Evolutionary conservation across 2,329 filamentous ascomycete species (phyloP).

Genomic region (Trichoderma pleuroti): DNA sequence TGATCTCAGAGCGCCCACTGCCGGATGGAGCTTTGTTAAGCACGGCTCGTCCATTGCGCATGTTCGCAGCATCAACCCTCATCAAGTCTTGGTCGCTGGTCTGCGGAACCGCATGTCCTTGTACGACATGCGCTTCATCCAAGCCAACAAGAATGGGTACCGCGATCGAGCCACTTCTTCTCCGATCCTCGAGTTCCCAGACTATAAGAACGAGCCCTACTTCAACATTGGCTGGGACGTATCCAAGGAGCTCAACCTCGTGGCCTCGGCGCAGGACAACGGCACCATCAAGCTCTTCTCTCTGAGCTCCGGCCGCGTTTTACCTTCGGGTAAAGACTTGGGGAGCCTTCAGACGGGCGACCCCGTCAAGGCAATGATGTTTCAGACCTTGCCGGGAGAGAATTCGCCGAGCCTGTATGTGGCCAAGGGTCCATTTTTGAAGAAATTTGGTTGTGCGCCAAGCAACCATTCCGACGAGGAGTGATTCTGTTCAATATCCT

Average conservation of each 20-base stretch:
- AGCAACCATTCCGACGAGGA: background rate
- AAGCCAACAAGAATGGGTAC: background rate
- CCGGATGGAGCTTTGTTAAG: slow-evolving; percentile 32
- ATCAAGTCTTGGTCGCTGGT: slow-evolving; percentile 53
- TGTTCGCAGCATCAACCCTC: slow-evolving; percentile 45
- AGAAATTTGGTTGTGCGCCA: slow-evolving; percentile 39
- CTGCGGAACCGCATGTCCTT: slow-evolving; percentile 48
- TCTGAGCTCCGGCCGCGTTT: slow-evolving; percentile 40
- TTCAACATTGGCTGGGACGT: slow-evolving; percentile 52
- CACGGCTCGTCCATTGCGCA: slow-evolving; percentile 46
- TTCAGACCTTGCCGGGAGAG: slow-evolving; percentile 45
- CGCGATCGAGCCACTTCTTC: slow-evolving; percentile 22
- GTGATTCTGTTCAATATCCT: background rate
- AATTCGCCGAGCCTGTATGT: slow-evolving; percentile 46
- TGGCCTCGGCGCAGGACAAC: slow-evolving; percentile 53
- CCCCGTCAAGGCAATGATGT: slow-evolving; percentile 44
- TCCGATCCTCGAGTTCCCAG: slow-evolving; percentile 47
- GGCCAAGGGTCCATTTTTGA: slow-evolving; percentile 36
- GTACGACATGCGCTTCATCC: slow-evolving; percentile 53
- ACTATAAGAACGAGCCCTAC: slow-evolving; percentile 48
- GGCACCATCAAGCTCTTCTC: slow-evolving; percentile 50
- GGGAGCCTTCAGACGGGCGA: slow-evolving; percentile 24
- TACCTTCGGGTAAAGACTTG: slow-evolving; percentile 30
- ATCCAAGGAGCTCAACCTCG: slow-evolving; percentile 43
- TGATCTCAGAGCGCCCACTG: slow-evolving; percentile 41